A percentile compares a stretch with the other conserved stretches of the same genome.
These are phyloP conservation scores for Leptodermis oblonga DNA, from an alignment of 257 asterid genomes.

Conservation along the genomic window DNA sequence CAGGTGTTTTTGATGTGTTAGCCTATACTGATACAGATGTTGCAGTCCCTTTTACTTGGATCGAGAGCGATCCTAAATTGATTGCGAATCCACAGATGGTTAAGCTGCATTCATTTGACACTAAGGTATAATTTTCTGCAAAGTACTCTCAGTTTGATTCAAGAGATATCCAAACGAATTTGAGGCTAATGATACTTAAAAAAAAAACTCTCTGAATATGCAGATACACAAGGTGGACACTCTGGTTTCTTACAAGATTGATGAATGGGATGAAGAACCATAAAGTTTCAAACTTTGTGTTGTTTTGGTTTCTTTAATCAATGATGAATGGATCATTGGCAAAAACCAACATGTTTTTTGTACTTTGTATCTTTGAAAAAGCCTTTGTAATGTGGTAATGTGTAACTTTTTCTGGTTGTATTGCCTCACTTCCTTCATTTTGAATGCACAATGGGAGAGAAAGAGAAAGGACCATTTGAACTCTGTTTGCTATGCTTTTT, in stretches of 20 bases:
- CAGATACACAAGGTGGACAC: conserved; percentile 98
- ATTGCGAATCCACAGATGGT: conserved; percentile 95
- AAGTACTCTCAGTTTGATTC: background rate
- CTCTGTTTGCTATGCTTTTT: background rate
- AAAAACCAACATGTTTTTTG: background rate
- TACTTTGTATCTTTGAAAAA: background rate
- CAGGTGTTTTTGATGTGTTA: conserved; percentile 83
- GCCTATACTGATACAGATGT: conserved; percentile 85
- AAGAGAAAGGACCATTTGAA: too few relatives aligned
- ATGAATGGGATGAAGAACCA: conserved; percentile 65
- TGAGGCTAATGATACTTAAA: background rate
- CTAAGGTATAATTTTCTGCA: conserved; percentile 50
- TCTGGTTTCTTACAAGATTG: conserved; percentile 82
- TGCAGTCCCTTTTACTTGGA: conserved; percentile 82
- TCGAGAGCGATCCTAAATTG: conserved; percentile 94
- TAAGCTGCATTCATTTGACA: conserved; percentile 85
- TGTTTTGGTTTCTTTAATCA: background rate
- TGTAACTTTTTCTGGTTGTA: background rate
- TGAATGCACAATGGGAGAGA: background rate
- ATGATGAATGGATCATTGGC: conserved; percentile 10
- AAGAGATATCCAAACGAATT: background rate
- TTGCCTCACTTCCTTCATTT: background rate
- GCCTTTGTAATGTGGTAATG: background rate
- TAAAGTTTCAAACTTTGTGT: background rate
- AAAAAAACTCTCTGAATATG: conserved; percentile 13